A percentile compares a stretch with the other conserved stretches of the same genome.
These are phyloP conservation scores for Penicillium psychrofluorescens DNA, from an alignment of 495 filamentous ascomycete genomes.

Conservation along the genomic window DNA sequence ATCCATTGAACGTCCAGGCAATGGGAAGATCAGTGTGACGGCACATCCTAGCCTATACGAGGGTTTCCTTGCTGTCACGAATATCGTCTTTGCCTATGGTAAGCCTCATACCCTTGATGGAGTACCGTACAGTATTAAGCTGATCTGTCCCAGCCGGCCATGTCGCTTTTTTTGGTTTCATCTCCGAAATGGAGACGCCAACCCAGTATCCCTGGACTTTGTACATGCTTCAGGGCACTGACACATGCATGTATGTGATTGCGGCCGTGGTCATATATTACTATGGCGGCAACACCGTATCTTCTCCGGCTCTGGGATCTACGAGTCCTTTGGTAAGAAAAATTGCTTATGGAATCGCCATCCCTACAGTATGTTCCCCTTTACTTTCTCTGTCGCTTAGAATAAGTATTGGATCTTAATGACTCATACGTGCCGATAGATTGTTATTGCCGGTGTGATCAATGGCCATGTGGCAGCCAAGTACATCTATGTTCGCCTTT, in stretches of 20 bases:
- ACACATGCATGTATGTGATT: conserved; percentile 54
- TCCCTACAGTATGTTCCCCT: conserved; percentile 44
- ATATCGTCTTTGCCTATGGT: conserved; percentile 35
- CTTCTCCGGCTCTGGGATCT: conserved; percentile 56
- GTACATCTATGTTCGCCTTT: conserved; percentile 52
- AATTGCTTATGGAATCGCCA: conserved; percentile 57
- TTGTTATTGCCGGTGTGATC: conserved; percentile 25
- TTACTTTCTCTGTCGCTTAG: no score
- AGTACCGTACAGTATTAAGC: neutral
- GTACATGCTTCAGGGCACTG: conserved; percentile 50
- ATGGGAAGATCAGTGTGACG: neutral
- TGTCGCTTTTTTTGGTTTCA: conserved; percentile 66
- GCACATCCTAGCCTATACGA: conserved; percentile 14
- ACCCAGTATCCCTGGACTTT: conserved; percentile 58
- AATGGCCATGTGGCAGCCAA: conserved; percentile 49
- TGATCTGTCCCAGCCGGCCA: conserved; percentile 37
- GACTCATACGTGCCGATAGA: no score
- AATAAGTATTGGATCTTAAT: no score
- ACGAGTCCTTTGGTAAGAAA: conserved; percentile 50
- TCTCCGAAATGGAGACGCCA: conserved; percentile 66
- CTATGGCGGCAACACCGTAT: conserved; percentile 54
- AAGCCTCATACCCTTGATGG: neutral
- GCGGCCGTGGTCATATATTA: conserved; percentile 46
- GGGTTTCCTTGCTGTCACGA: conserved; percentile 29
- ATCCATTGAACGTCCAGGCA: no score